Base-by-base conservation (phyloP, 352 stramenopile species). In the Peronospora destructor region DNA sequence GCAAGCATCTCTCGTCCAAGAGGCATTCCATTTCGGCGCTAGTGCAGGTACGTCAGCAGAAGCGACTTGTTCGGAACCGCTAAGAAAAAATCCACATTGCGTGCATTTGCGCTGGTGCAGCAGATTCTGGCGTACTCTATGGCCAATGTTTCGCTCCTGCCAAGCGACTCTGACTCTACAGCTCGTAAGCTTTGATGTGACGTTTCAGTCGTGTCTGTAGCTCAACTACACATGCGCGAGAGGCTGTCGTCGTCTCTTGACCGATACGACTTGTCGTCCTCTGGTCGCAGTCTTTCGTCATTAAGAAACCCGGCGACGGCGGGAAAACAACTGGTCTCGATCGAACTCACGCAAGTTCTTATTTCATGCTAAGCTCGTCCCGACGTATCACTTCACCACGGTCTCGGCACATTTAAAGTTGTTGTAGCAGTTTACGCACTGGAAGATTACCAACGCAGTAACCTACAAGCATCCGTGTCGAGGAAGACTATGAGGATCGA, bases 181-280 rank as follows among this genome's bases (percentile, higher is more conserved):
- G 3, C 19, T 3, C 19, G 19, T 38, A 2, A 19, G 6, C 33
- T 13, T 9, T 40, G 13, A 30, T 30, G 28, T 54, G 26, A 40
- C 29, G 54, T 57, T 58, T 52, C 29, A 3, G 50, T 19, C 1
- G 48, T 49, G 55, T 63, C 47, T 43, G 38, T 13, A 36, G 37
- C 23, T 45, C 34, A 33, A 34, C 25, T 32, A 32, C 44, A 46
- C 35, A 49, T 58, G 21, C 48, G 42, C 42, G 36, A 59, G 38
- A 49, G 53, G 10, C 53, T 56, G 46, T 51, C 47, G 46, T 61
- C 46, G 40, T 26, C 23, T 26, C 4, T 26, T 3, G 23, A 26
- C 23, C 23, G 2, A 26, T 26, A 26, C 23, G 23, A 26, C 23
- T 26, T 26, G 23, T 26, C 23, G 23, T 26, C 23, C 23, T 26